Evolutionary conservation across 2,329 filamentous ascomycete genomes (phyloP).

Genomic region (Ilyonectria destructans): DNA sequence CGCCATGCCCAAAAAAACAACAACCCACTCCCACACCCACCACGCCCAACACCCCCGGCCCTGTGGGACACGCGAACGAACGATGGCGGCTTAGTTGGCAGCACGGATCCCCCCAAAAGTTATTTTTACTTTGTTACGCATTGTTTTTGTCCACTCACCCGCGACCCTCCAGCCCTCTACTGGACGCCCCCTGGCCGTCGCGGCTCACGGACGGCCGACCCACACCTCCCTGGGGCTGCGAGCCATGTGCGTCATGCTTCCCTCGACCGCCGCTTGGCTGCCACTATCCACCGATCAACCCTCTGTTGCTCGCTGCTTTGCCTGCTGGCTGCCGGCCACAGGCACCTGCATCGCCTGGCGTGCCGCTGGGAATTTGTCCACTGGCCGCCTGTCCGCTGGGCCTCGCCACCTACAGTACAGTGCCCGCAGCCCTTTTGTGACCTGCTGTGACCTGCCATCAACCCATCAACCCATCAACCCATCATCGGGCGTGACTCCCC

Average conservation of each 20-base stretch:
- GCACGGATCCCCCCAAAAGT: conserved; percentile 48
- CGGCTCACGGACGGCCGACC: conserved; percentile 26
- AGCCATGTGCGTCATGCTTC: conserved; percentile 50
- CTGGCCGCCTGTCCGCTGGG: not conserved
- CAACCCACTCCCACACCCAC: conserved; percentile 18
- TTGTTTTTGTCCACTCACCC: conserved; percentile 46
- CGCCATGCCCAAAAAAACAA: conserved; percentile 14
- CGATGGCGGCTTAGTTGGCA: conserved; percentile 36
- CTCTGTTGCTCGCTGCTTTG: conserved; percentile 8
- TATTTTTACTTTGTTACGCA: conserved; percentile 53
- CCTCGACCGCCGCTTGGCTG: conserved; percentile 20
- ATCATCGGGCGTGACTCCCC: not conserved
- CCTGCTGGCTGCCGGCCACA: conserved; percentile 7
- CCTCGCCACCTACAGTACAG: not conserved
- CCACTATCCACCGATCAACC: conserved; percentile 28
- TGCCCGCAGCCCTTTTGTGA: not conserved
- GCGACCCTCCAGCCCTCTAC: conserved; percentile 13
- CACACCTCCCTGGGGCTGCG: conserved; percentile 29
- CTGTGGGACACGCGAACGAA: conserved; percentile 34
- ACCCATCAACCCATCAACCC: not conserved
- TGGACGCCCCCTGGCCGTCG: conserved; percentile 22
- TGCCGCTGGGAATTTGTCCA: conserved; percentile 5
- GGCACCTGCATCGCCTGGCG: conserved; percentile 5
- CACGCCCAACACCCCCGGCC: conserved; percentile 23
- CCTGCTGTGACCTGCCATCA: conserved; percentile 3